Evolutionary conservation across 2,329 filamentous ascomycete genomes (phyloP).

Genomic region (Didymella segeticola): DNA sequence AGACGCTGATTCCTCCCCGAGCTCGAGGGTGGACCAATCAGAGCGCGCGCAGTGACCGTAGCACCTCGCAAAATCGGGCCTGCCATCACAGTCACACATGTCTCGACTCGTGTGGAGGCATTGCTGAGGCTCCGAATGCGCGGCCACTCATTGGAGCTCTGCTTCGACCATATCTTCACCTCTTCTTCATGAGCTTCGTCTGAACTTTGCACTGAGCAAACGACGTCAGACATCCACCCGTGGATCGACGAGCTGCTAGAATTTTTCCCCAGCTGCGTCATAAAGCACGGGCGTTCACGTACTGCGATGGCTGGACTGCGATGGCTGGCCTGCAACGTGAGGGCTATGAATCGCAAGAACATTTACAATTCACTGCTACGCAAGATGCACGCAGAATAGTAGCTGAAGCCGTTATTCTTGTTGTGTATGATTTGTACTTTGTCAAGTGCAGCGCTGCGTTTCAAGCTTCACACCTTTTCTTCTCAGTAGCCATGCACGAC

Average conservation of each 20-base stretch:
- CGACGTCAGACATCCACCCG: constrained; percentile 8
- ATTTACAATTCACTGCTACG: no score
- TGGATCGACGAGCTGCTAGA: constrained; percentile 12
- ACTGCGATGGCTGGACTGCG: constrained; percentile 1
- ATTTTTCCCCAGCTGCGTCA: constrained; percentile 17
- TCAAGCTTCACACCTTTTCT: no score
- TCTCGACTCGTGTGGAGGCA: not conserved
- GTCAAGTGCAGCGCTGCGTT: no score
- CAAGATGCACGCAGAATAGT: no score
- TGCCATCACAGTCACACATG: constrained; percentile 16
- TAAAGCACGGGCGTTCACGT: constrained; percentile 7
- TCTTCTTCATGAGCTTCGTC: not conserved
- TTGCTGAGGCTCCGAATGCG: constrained; percentile 2
- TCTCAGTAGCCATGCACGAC: no score
- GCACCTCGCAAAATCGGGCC: not conserved
- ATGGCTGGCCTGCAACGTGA: not conserved
- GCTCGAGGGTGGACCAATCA: constrained; percentile 1
- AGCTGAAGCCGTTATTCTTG: no score
- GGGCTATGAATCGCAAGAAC: not conserved
- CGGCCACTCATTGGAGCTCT: not conserved
- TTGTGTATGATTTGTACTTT: no score
- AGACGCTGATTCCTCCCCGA: constrained; percentile 17
- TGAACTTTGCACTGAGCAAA: not conserved
- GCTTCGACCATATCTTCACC: not conserved
- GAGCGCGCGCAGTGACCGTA: not conserved